Evolutionary conservation across 805 yeast species (phyloP).

Genomic region (Ogataea salicorniae): DNA sequence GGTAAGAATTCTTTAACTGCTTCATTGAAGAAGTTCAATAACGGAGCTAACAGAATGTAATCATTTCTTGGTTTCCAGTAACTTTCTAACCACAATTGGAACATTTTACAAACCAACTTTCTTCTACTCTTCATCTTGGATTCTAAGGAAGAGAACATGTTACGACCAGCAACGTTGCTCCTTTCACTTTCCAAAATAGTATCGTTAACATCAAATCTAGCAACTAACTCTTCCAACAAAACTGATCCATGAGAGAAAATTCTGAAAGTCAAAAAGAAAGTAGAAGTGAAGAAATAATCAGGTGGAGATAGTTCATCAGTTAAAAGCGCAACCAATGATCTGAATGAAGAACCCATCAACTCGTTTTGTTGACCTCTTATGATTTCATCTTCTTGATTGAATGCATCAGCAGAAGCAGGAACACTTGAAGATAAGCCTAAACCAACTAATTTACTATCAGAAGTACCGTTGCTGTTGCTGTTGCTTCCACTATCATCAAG

Average conservation of each 20-base stretch:
- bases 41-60: slow-evolving; percentile 55
- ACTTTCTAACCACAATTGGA: slow-evolving; percentile 84
- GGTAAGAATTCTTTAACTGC: slow-evolving; percentile 60
- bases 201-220: slow-evolving; percentile 54
- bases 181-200: slow-evolving; percentile 27
- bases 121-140: slow-evolving; percentile 54
- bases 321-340: slow-evolving; percentile 57
- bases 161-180: slow-evolving; percentile 16
- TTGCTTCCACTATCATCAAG: slow-evolving; percentile 4
- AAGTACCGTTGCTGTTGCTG: slow-evolving; percentile 5
- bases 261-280: slow-evolving; percentile 74
- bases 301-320: slow-evolving; percentile 64
- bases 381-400: slow-evolving; percentile 38
- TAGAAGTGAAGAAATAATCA: slow-evolving; percentile 61
- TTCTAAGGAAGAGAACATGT: slow-evolving; percentile 35
- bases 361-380: slow-evolving; percentile 46
- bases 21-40: slow-evolving; percentile 76
- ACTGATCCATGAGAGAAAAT: slow-evolving; percentile 64
- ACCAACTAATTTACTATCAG: background rate
- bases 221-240: slow-evolving; percentile 60
- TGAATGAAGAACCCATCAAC: slow-evolving; percentile 65
- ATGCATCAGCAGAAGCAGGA: slow-evolving; percentile 2
- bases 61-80: slow-evolving; percentile 75
- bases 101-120: slow-evolving; percentile 59
- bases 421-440: background rate